phyloP scores from a whole-genome alignment of 371 early-diverging fungal genomes.

The Enterospora canceri region DNA sequence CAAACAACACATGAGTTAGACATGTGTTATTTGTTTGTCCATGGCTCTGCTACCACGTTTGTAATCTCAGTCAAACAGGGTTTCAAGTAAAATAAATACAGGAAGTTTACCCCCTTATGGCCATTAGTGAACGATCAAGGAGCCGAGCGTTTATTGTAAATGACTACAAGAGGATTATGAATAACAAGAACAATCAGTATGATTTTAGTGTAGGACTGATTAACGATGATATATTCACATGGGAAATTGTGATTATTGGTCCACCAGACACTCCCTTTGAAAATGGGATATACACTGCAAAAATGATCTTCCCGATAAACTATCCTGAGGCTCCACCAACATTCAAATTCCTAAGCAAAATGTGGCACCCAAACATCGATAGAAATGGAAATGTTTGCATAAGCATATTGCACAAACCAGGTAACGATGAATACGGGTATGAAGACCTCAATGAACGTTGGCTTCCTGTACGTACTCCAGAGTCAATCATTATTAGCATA shows the following conservation, averaged over 20 bases:
- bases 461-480: slow-evolving; percentile 71
- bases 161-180: slow-evolving; percentile 47
- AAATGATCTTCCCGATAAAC: slow-evolving; percentile 66
- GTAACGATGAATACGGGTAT: slow-evolving; percentile 73
- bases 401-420: slow-evolving; percentile 57
- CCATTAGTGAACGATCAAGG: slow-evolving; percentile 27
- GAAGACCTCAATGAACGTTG: slow-evolving; percentile 77
- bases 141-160: slow-evolving; percentile 50
- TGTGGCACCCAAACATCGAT: slow-evolving; percentile 86
- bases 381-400: slow-evolving; percentile 58
- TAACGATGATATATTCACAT: slow-evolving; percentile 62
- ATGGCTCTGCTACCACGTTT: not conserved
- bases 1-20: no score
- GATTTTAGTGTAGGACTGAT: slow-evolving; percentile 56
- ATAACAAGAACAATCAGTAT: slow-evolving; percentile 37
- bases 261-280: slow-evolving; percentile 87
- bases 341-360: slow-evolving; percentile 70
- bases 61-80: not conserved
- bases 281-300: slow-evolving; percentile 79
- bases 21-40: no score
- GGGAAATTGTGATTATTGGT: slow-evolving; percentile 85
- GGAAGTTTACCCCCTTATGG: slow-evolving; percentile 25
- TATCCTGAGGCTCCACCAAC: slow-evolving; percentile 70
- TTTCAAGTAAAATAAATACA: slow-evolving; percentile 16
- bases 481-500: slow-evolving; percentile 56